A percentile compares a stretch with the other conserved stretches of the same genome.
Conservation (phyloP, 2,329 filamentous ascomycete genomes). For the Pezicula rhizophila region DNA sequence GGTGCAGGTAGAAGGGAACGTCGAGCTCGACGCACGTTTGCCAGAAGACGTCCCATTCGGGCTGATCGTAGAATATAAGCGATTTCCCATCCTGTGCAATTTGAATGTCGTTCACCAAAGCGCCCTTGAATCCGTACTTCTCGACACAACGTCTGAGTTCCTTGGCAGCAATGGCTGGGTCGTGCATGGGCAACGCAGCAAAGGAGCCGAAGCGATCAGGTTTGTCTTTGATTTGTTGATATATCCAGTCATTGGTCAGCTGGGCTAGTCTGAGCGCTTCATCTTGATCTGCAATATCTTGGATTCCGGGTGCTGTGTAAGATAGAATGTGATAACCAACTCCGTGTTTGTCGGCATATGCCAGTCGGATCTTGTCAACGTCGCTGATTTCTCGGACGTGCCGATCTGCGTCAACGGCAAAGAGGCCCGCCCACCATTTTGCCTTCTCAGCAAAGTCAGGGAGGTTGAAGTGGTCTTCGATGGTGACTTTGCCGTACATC, state of each 20-base stretch:
- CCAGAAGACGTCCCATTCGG: constrained; percentile 59
- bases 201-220: constrained; percentile 40
- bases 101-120: constrained; percentile 57
- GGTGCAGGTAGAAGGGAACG: constrained; percentile 60
- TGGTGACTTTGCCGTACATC: constrained; percentile 49
- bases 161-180: constrained; percentile 41
- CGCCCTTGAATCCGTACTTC: constrained; percentile 56
- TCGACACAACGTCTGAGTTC: constrained; percentile 47
- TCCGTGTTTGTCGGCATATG: constrained; percentile 39
- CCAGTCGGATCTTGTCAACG: constrained; percentile 35
- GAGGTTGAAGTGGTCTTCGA: constrained; percentile 57
- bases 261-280: constrained; percentile 36
- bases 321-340: constrained; percentile 44
- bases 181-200: constrained; percentile 44
- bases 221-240: constrained; percentile 15
- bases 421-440: background rate
- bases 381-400: constrained; percentile 45
- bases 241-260: constrained; percentile 27
- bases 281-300: constrained; percentile 36
- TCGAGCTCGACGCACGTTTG: constrained; percentile 49
- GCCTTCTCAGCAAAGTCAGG: constrained; percentile 53
- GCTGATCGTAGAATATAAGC: constrained; percentile 58
- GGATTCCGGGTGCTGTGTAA: constrained; percentile 42
- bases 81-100: constrained; percentile 48
- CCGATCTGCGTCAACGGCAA: background rate